These are phyloP conservation scores for Ampelocalamus luodianensis DNA, from an alignment of 176 grass and related monocot species.

Conservation along the genomic window DNA sequence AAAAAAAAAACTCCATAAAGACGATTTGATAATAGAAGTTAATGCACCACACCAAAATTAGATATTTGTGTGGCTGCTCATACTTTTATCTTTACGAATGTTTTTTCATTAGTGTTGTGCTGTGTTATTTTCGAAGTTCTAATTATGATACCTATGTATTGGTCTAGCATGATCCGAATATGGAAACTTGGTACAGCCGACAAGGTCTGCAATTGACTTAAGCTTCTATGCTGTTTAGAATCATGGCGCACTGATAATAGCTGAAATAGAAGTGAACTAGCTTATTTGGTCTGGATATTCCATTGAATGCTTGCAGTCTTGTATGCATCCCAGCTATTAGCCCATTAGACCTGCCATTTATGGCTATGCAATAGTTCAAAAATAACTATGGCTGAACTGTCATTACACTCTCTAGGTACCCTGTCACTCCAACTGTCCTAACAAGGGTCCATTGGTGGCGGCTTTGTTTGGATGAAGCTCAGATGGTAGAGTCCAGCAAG, in stretches of 20 bases:
- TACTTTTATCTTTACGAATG: neutral
- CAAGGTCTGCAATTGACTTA: neutral
- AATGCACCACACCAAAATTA: too few relatives aligned
- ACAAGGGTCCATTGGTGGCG: constrained; percentile 97
- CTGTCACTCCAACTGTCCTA: constrained; percentile 84
- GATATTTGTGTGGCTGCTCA: neutral
- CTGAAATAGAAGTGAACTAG: constrained; percentile 24
- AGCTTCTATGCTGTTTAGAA: constrained; percentile 32
- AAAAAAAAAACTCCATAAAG: too few relatives aligned
- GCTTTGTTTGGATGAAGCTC: constrained; percentile 97
- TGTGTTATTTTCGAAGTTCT: constrained; percentile 14
- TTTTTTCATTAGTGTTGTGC: neutral
- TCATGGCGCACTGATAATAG: constrained; percentile 16
- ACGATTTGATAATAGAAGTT: too few relatives aligned
- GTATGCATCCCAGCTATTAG: neutral
- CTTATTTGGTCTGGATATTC: constrained; percentile 18
- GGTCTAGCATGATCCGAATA: constrained; percentile 22
- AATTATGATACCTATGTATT: constrained; percentile 10
- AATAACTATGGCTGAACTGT: constrained; percentile 19
- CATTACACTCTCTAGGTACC: constrained; percentile 62
- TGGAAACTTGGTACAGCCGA: constrained; percentile 5
- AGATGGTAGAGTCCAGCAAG: constrained; percentile 93
- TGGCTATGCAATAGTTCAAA: constrained; percentile 2
- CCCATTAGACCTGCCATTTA: neutral
- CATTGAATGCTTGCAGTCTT: neutral